These are phyloP conservation scores for Heritiera fomes DNA, from an alignment of 345 rosid genomes.

Conservation along the genomic window DNA sequence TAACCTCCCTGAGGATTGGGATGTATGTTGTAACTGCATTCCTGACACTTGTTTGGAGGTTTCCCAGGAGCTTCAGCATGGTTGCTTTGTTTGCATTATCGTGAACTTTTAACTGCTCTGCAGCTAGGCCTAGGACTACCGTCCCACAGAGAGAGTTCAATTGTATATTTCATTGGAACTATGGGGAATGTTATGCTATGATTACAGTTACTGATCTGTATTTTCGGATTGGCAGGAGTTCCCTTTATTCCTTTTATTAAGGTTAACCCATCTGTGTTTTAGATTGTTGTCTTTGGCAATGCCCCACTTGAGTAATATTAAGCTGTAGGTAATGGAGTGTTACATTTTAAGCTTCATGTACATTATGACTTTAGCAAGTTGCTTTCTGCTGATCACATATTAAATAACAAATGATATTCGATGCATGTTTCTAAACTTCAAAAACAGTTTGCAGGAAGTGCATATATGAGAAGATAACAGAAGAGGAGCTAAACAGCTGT, in stretches of 20 bases:
- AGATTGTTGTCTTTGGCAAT: background rate
- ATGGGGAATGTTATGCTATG: background rate
- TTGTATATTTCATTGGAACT: background rate
- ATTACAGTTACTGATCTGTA: background rate
- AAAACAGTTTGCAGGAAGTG: slow-evolving; percentile 54
- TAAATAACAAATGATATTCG: background rate
- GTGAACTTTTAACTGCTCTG: background rate
- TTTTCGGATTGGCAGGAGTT: background rate
- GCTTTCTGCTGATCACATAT: background rate
- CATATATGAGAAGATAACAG: slow-evolving; percentile 40
- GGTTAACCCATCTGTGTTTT: background rate
- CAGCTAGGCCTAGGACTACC: background rate
- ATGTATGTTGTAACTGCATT: background rate
- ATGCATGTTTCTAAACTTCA: slow-evolving; percentile 14
- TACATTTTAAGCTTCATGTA: slow-evolving; percentile 1
- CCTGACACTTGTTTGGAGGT: background rate
- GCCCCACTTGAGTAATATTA: background rate
- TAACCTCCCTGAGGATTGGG: background rate
- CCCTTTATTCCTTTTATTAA: background rate
- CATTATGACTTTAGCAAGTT: background rate
- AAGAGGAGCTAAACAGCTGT: slow-evolving; percentile 34
- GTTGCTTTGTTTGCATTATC: background rate
- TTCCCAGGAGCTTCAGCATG: background rate
- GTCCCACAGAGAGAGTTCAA: background rate
- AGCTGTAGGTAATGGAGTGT: background rate